Percentiles rank a stretch among this genome's conserved stretches.
These are phyloP conservation scores for Aulographum hederae DNA, from an alignment of 2,329 filamentous ascomycete genomes.

Conservation along the genomic window DNA sequence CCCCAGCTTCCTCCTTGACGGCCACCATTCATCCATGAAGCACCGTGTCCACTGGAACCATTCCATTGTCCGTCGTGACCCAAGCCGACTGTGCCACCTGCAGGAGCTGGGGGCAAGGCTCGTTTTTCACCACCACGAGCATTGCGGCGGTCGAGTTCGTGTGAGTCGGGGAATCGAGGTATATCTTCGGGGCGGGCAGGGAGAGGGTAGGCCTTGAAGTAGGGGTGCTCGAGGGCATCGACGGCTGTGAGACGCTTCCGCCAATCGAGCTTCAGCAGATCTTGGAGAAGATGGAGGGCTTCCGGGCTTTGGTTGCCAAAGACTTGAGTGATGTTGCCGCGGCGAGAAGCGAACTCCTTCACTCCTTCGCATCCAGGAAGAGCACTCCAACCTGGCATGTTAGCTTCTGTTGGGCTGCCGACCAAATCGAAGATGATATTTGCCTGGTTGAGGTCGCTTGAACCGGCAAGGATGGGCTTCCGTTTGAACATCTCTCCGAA, in stretches of 20 bases:
- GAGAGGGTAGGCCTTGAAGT: slow-evolving; percentile 63
- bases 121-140: slow-evolving; percentile 68
- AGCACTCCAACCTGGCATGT: slow-evolving; percentile 77
- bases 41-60: slow-evolving; percentile 17
- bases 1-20: slow-evolving; percentile 12
- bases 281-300: slow-evolving; percentile 62
- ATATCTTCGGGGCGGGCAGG: slow-evolving; percentile 73
- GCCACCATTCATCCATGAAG: slow-evolving; percentile 17
- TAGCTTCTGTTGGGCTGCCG: slow-evolving; percentile 74
- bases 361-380: slow-evolving; percentile 68
- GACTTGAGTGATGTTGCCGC: slow-evolving; percentile 48
- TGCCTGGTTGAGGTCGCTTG: slow-evolving; percentile 75
- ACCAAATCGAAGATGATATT: slow-evolving; percentile 89
- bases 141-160: slow-evolving; percentile 87
- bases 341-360: slow-evolving; percentile 39
- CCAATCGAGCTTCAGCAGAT: slow-evolving; percentile 82
- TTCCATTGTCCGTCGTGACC: slow-evolving; percentile 43
- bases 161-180: slow-evolving; percentile 84
- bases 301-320: slow-evolving; percentile 51
- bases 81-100: slow-evolving; percentile 75
- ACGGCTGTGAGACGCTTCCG: slow-evolving; percentile 76
- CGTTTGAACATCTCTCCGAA: slow-evolving; percentile 95
- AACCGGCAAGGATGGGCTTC: slow-evolving; percentile 81
- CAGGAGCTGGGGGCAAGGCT: slow-evolving; percentile 72
- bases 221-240: slow-evolving; percentile 81